A percentile compares a stretch with the other conserved stretches of the same genome.
phyloP scores from a whole-genome alignment of 1,284 basidiomycete species.

The Microbotryum intermedium region DNA sequence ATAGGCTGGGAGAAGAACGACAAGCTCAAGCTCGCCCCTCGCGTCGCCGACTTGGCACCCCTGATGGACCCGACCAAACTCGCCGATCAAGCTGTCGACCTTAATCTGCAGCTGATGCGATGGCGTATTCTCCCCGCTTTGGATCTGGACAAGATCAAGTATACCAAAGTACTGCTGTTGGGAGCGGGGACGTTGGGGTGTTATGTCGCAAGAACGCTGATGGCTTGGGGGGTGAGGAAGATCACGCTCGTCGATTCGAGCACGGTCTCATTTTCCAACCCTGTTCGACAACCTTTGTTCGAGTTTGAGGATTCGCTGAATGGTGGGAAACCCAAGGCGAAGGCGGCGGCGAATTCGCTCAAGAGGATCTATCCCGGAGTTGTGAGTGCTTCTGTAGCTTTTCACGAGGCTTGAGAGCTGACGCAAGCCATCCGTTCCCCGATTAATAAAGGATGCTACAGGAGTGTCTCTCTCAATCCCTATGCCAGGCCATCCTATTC shows the following conservation, averaged over 20 bases:
- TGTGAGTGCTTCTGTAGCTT: conserved; percentile 46
- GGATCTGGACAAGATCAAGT: conserved; percentile 75
- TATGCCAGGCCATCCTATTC: conserved; percentile 94
- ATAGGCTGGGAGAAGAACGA: conserved; percentile 94
- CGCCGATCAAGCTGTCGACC: conserved; percentile 89
- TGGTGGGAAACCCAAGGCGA: conserved; percentile 87
- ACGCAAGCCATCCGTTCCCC: too few species aligned
- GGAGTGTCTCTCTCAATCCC: conserved; percentile 75
- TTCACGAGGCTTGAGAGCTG: too few species aligned
- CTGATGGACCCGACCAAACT: conserved; percentile 92
- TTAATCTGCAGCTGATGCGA: conserved; percentile 95
- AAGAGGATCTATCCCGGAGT: conserved; percentile 87
- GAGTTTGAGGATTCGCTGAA: conserved; percentile 89
- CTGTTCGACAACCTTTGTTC: conserved; percentile 91
- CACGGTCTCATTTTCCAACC: conserved; percentile 90
- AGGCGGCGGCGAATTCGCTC: conserved; percentile 76
- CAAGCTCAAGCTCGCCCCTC: conserved; percentile 71
- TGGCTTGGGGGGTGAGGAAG: conserved; percentile 90
- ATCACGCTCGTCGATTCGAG: conserved; percentile 90
- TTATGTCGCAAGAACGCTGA: conserved; percentile 80
- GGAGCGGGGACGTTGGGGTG: conserved; percentile 96
- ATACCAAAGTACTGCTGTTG: conserved; percentile 71
- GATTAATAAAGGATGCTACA: conserved; percentile 66
- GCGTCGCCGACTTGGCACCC: conserved; percentile 83
- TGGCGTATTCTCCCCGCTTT: conserved; percentile 90